These are phyloP conservation scores for Aspergillus pseudotamarii DNA, from an alignment of 2,329 filamentous ascomycete species.

Conservation along the genomic window DNA sequence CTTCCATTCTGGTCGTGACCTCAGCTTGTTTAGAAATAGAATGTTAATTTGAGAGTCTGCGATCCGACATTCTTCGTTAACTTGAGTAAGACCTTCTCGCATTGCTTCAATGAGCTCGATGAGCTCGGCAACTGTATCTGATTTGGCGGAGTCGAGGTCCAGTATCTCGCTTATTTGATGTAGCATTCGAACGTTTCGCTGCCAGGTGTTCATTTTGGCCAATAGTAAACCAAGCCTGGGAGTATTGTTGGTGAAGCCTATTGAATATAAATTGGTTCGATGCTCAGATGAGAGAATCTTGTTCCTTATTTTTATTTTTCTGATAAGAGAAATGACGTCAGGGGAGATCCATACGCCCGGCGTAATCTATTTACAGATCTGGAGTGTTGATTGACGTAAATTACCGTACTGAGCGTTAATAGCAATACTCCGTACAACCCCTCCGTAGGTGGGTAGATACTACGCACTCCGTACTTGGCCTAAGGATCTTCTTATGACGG, in stretches of 20 bases:
- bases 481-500: not conserved
- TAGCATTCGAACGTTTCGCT: slow-evolving; percentile 30
- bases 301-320: not conserved
- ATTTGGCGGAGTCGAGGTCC: slow-evolving; percentile 29
- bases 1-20: slow-evolving; percentile 27
- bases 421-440: not conserved
- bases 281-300: not conserved
- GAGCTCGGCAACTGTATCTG: slow-evolving; percentile 29
- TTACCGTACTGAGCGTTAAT: not conserved
- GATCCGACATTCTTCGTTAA: slow-evolving; percentile 28
- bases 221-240: not conserved
- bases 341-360: not conserved
- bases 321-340: slow-evolving; percentile 1
- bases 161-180: slow-evolving; percentile 33
- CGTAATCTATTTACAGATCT: not conserved
- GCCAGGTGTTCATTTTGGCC: slow-evolving; percentile 25
- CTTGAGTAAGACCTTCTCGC: slow-evolving; percentile 29
- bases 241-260: not conserved
- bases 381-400: not conserved
- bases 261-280: not conserved
- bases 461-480: not conserved
- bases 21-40: slow-evolving; percentile 30
- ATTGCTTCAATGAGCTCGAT: slow-evolving; percentile 31
- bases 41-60: slow-evolving; percentile 30
- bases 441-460: not conserved